phyloP scores from a whole-genome alignment of 805 yeast species.

The Kodamaea laetipori region DNA sequence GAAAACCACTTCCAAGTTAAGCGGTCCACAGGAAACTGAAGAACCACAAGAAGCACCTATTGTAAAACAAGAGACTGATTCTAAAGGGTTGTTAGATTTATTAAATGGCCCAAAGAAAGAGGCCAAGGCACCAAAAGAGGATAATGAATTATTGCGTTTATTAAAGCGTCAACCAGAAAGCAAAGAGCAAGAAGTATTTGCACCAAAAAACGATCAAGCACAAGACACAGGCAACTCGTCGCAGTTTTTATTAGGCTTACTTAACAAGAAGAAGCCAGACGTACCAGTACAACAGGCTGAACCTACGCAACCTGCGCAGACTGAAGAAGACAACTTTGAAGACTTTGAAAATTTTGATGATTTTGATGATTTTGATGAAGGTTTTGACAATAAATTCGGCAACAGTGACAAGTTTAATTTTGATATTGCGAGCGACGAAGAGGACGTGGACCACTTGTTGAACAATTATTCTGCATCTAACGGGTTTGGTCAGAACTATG shows the following conservation, averaged over 20 bases:
- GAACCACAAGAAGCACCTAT: too few relatives aligned
- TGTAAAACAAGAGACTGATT: constrained; percentile 3
- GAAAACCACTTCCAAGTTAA: neutral
- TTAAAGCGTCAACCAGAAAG: neutral
- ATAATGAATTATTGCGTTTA: too few relatives aligned
- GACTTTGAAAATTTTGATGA: constrained; percentile 23
- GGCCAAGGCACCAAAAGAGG: neutral
- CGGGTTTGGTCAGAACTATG: neutral
- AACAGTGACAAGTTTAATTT: constrained; percentile 19
- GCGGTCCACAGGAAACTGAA: too few relatives aligned
- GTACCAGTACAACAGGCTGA: neutral
- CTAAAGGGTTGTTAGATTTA: constrained; percentile 10
- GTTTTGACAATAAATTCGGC: constrained; percentile 24
- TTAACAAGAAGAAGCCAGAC: constrained; percentile 4
- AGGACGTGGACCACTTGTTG: constrained; percentile 22
- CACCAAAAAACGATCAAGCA: neutral
- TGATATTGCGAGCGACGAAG: constrained; percentile 42
- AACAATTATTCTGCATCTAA: constrained; percentile 11
- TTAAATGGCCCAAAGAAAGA: constrained; percentile 9
- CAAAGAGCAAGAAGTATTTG: too few relatives aligned
- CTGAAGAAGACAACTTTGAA: constrained; percentile 14
- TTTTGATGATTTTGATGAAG: constrained; percentile 37
- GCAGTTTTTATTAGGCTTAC: constrained; percentile 16
- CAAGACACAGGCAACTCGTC: too few relatives aligned
- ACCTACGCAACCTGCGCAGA: neutral